Base-by-base conservation (phyloP, 139 green algal genomes). In the Ettlia oleoabundans region DNA sequence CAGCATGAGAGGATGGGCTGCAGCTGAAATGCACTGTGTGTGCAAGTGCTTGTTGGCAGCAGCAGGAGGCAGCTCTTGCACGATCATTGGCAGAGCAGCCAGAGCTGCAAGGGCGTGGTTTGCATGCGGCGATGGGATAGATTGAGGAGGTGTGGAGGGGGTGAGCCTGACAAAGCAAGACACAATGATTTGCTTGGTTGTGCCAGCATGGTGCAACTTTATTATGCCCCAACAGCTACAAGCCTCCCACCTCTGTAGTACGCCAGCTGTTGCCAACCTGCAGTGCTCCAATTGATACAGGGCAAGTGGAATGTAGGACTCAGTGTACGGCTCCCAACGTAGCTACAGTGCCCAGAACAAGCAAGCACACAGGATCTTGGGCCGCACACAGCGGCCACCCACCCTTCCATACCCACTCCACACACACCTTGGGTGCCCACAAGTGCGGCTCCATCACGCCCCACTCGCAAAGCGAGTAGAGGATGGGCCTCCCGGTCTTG, bases 401-500 rank as follows among this genome's bases (percentile, higher is more conserved):
- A 30, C 13, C 65, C 33, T 26, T 24, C 52, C 18, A 77, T 30
- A 41, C 15, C n/a, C 8, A 10, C 4, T 3, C 1, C 4, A 4
- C 38, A 35, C 43, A 53, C 35, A 93, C 89, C 82, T 88, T 21
- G 8, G 85, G 77, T 1, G 82, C 92, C 88, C 91, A 96, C 30
- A 90, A 64, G 86, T 89, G 91, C 32, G 93, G 90, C 72, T 92
- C 78, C 1, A 84, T 88, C 1, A 88, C 84, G n/a, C 91, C 91
- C 93, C 93, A 96, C 9, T 87, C 87, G 84, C 93, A 96, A 55
- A 96, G 69, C 33, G 78, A 90, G 80, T 87, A 95, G 32, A 93
- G 76, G 32, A 96, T 92, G 61, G 93, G 91, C 21, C 90, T 84
- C 10, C 90, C 90, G 1, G 92, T 94, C 19, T 81, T 76, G 35